phyloP scores from a whole-genome alignment of 345 rosid species.

The Salix suchowensis region DNA sequence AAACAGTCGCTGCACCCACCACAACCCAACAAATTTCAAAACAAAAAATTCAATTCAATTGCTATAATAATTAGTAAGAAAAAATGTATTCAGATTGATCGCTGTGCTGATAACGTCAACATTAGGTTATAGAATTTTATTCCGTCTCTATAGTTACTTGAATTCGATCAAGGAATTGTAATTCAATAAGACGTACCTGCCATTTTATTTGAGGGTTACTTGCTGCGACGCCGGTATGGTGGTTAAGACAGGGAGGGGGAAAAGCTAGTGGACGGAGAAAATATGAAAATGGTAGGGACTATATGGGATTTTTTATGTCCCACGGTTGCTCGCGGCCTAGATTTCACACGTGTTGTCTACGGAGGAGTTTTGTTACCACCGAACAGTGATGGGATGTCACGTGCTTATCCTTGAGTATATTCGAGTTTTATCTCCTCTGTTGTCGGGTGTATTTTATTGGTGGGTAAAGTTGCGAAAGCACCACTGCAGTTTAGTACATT shows the following conservation, averaged over 20 bases:
- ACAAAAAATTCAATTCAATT: background rate
- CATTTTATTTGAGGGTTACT: background rate
- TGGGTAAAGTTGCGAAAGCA: no score
- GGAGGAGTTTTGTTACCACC: background rate
- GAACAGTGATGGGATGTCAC: background rate
- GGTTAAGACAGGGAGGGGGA: background rate
- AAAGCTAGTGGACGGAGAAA: background rate
- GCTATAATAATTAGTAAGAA: background rate
- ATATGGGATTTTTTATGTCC: background rate
- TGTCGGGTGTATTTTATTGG: no score
- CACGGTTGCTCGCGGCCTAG: background rate
- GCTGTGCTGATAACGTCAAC: background rate
- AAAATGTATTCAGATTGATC: background rate
- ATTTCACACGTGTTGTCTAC: background rate
- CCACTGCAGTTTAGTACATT: no score
- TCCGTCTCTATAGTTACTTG: background rate
- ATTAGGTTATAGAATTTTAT: background rate
- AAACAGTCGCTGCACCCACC: constrained; percentile 60
- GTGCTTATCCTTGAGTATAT: background rate
- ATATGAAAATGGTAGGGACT: background rate
- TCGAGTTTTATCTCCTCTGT: background rate
- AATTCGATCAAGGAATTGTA: background rate
- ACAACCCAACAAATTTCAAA: background rate
- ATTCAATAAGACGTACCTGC: background rate
- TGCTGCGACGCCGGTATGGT: background rate